A percentile compares a stretch with the other conserved stretches of the same genome.
phyloP scores from a whole-genome alignment of 768 basidiomycete species.

The Chalciporus piperatus region DNA sequence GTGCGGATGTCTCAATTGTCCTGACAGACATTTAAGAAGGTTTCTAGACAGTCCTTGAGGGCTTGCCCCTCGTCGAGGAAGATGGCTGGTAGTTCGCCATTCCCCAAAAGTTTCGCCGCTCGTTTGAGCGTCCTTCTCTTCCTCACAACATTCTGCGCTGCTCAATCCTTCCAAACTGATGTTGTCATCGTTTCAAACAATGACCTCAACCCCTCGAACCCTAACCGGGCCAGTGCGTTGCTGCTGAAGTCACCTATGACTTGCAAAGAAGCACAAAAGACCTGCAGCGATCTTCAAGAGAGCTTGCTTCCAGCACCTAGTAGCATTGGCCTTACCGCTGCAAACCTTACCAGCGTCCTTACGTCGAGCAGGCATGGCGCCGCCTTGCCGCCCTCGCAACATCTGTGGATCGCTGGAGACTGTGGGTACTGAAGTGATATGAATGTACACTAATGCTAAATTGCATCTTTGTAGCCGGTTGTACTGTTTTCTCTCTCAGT shows the following conservation, averaged over 20 bases:
- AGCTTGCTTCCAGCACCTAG: conserved; percentile 3
- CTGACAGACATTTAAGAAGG: neutral
- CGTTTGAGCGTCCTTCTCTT: neutral
- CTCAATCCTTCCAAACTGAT: neutral
- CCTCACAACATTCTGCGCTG: neutral
- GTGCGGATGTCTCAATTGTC: too few species aligned
- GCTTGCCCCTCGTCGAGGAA: neutral
- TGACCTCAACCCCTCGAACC: conserved; percentile 11
- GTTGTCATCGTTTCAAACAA: conserved; percentile 14
- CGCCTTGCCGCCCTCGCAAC: conserved; percentile 1
- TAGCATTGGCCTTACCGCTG: neutral
- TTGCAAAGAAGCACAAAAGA: conserved; percentile 4
- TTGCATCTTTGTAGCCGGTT: neutral
- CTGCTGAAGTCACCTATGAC: conserved; percentile 5
- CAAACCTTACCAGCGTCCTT: conserved; percentile 1
- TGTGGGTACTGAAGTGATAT: neutral
- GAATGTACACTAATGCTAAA: neutral
- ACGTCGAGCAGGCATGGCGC: conserved; percentile 8
- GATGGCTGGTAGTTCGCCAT: neutral
- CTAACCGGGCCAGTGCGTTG: conserved; percentile 11
- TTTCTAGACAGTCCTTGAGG: neutral
- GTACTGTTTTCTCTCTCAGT: neutral
- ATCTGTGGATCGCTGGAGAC: conserved; percentile 5
- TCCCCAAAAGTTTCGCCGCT: neutral
- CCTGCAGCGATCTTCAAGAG: conserved; percentile 5